Evolutionary conservation across 2,329 filamentous ascomycete species (phyloP).

Genomic region (Thielaviopsis populi): DNA sequence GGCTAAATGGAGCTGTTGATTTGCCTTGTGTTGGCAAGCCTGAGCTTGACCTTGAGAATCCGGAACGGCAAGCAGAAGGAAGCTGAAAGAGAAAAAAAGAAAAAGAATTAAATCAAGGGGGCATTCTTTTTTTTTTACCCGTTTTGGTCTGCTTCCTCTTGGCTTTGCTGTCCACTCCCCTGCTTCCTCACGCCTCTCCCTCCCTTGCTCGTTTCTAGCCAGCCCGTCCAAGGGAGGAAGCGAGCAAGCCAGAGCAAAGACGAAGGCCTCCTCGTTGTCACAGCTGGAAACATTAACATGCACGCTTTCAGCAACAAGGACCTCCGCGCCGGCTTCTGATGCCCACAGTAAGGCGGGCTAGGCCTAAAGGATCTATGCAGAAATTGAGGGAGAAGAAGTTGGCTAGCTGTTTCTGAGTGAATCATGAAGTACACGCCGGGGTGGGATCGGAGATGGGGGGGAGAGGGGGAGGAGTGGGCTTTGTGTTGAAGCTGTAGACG

Average conservation of each 20-base stretch:
- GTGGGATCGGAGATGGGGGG: background rate
- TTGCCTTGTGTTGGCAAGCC: background rate
- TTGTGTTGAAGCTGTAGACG: background rate
- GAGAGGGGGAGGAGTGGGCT: background rate
- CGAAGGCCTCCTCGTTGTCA: background rate
- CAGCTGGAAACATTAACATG: background rate
- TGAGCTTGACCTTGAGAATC: background rate
- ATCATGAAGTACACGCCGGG: background rate
- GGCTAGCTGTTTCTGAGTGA: background rate
- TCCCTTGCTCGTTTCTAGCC: background rate
- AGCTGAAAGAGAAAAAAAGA: background rate
- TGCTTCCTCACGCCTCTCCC: background rate
- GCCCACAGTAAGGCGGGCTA: background rate
- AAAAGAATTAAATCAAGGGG: background rate
- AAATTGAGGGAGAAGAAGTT: background rate
- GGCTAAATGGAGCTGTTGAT: background rate
- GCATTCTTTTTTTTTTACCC: background rate
- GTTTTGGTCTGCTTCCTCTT: background rate
- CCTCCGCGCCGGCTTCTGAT: background rate
- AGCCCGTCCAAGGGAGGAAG: background rate
- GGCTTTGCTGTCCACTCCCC: background rate
- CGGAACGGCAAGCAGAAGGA: background rate
- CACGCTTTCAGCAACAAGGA: background rate
- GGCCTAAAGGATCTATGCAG: constrained; percentile 3
- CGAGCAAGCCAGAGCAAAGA: background rate